These are phyloP conservation scores for Linum usitatissimum DNA, from an alignment of 345 rosid genomes.

Conservation along the genomic window DNA sequence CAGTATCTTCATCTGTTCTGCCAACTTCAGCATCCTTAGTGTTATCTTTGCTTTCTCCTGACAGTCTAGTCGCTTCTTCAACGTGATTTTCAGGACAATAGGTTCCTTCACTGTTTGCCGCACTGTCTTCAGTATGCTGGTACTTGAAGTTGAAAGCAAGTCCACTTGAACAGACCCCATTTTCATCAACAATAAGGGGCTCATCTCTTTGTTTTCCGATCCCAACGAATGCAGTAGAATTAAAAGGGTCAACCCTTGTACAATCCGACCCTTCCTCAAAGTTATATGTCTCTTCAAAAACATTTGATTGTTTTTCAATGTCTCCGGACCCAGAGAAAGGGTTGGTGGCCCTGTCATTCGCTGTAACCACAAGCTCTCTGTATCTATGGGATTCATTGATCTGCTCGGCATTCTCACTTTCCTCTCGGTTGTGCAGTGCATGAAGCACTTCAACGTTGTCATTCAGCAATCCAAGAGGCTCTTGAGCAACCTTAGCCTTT, in stretches of 20 bases:
- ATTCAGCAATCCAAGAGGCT: conserved; percentile 15
- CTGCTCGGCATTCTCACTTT: conserved; percentile 14
- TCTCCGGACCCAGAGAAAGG: conserved; percentile 25
- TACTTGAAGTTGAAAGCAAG: conserved; percentile 24
- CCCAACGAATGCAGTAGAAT: conserved; percentile 24
- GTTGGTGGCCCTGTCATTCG: conserved; percentile 18
- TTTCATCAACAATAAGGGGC: conserved; percentile 20
- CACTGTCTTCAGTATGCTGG: conserved; percentile 22
- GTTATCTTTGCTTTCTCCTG: conserved; percentile 9
- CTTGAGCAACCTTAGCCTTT: conserved; percentile 16
- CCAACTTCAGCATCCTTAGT: conserved; percentile 13
- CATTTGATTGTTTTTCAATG: conserved; percentile 27
- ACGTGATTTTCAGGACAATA: conserved; percentile 23
- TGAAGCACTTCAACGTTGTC: conserved; percentile 15
- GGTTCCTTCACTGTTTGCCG: conserved; percentile 19
- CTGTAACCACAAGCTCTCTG: conserved; percentile 17
- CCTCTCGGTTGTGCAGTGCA: conserved; percentile 18
- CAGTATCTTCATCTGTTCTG: conserved; percentile 9
- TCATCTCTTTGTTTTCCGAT: conserved; percentile 26
- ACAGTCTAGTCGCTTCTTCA: conserved; percentile 25
- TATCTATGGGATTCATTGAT: conserved; percentile 18
- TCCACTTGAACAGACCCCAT: conserved; percentile 20
- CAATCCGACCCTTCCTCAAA: conserved; percentile 25
- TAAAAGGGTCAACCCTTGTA: conserved; percentile 30
- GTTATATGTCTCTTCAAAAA: conserved; percentile 27